Conservation (phyloP, 768 basidiomycete genomes). For the Hypsizygus marmoreus region DNA sequence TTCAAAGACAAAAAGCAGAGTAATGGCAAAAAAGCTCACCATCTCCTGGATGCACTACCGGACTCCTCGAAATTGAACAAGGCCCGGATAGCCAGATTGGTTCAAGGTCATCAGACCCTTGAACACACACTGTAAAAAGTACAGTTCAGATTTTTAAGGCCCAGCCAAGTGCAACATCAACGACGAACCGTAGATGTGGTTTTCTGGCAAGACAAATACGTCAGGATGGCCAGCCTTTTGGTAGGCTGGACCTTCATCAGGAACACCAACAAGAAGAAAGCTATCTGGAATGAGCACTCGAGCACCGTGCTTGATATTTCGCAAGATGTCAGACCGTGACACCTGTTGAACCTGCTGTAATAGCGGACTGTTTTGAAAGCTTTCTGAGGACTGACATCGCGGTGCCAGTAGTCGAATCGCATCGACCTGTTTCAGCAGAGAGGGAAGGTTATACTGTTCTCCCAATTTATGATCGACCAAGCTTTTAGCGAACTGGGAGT, state of each 20-base stretch:
- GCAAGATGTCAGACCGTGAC: constrained; percentile 61
- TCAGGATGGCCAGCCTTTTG: constrained; percentile 45
- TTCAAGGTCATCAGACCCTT: constrained; percentile 44
- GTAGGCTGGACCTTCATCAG: constrained; percentile 78
- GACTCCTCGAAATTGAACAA: constrained; percentile 66
- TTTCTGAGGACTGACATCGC: constrained; percentile 27
- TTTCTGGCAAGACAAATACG: constrained; percentile 52
- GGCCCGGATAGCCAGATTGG: constrained; percentile 59
- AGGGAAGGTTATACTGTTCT: constrained; percentile 36
- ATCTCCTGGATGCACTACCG: constrained; percentile 74
- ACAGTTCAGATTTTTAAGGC: constrained; percentile 5
- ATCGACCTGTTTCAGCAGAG: constrained; percentile 50
- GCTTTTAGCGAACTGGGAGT: constrained; percentile 46
- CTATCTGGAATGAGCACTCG: constrained; percentile 69
- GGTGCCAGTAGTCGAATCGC: constrained; percentile 40
- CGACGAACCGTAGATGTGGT: constrained; percentile 64
- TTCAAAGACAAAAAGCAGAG: neutral
- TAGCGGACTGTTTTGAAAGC: constrained; percentile 46
- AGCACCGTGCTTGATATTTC: constrained; percentile 73
- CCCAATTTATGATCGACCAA: constrained; percentile 39
- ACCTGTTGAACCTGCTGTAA: constrained; percentile 55
- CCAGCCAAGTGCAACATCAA: neutral
- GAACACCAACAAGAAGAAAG: constrained; percentile 73
- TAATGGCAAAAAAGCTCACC: constrained; percentile 35
- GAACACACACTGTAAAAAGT: constrained; percentile 51